These are phyloP conservation scores for Trichoderma sp. DNA, from an alignment of 2,329 filamentous ascomycete species.

Conservation along the genomic window DNA sequence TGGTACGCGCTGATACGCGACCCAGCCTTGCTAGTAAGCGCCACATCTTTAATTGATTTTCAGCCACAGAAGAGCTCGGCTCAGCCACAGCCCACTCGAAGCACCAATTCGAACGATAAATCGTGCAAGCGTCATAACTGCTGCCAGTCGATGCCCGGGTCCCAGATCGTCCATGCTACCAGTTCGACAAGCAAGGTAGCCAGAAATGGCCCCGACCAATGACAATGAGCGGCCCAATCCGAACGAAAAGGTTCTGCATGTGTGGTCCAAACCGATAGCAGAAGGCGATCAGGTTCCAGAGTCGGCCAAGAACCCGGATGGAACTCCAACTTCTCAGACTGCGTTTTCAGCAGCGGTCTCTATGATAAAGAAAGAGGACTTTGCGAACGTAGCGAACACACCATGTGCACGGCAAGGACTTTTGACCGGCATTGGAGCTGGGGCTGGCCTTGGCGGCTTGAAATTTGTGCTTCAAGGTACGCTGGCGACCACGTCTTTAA, in stretches of 20 bases:
- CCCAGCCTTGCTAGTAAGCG: slow-evolving; percentile 30
- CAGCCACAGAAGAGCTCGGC: slow-evolving; percentile 25
- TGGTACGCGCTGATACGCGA: slow-evolving; percentile 37
- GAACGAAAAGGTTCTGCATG: slow-evolving; percentile 39
- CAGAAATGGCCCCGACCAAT: slow-evolving; percentile 40
- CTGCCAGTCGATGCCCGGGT: neutral
- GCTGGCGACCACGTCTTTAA: slow-evolving; percentile 29
- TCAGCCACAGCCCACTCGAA: slow-evolving; percentile 20
- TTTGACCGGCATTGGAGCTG: slow-evolving; percentile 78
- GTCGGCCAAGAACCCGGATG: slow-evolving; percentile 22
- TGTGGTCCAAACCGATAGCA: slow-evolving; percentile 42
- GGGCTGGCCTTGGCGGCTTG: slow-evolving; percentile 73
- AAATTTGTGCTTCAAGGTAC: slow-evolving; percentile 75
- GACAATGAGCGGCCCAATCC: slow-evolving; percentile 32
- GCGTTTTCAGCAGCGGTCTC: slow-evolving; percentile 62
- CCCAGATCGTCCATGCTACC: slow-evolving; percentile 18
- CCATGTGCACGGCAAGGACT: slow-evolving; percentile 85
- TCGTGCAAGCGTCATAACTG: slow-evolving; percentile 18
- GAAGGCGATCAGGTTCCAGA: slow-evolving; percentile 28
- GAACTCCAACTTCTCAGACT: slow-evolving; percentile 27
- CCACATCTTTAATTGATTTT: slow-evolving; percentile 40
- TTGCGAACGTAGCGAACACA: slow-evolving; percentile 70
- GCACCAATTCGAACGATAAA: slow-evolving; percentile 8
- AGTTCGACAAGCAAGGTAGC: slow-evolving; percentile 33
- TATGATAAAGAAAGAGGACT: slow-evolving; percentile 68